Evolutionary conservation across 2,329 filamentous ascomycete genomes (phyloP).

Genomic region (Penicillium sumatraense): DNA sequence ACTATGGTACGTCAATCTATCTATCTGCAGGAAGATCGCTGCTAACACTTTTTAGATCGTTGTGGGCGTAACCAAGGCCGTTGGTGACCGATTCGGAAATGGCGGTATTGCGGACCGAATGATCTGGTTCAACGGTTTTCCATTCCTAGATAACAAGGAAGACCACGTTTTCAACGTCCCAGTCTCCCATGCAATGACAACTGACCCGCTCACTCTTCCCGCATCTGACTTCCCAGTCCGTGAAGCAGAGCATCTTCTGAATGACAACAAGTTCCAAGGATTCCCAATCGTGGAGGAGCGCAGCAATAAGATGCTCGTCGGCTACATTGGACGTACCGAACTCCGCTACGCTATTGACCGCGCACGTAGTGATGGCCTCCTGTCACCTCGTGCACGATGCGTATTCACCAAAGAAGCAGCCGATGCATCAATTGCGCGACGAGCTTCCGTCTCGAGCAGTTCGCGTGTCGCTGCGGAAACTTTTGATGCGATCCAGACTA

Average conservation of each 20-base stretch:
- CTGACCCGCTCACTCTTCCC: conserved; percentile 73
- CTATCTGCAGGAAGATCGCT: neutral
- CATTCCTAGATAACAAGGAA: conserved; percentile 95
- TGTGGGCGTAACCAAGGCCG: conserved; percentile 92
- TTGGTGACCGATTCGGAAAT: conserved; percentile 88
- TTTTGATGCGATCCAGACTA: conserved; percentile 64
- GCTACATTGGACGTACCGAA: conserved; percentile 92
- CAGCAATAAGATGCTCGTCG: conserved; percentile 72
- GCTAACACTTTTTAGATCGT: conserved; percentile 66
- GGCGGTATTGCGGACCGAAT: conserved; percentile 96
- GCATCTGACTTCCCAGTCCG: conserved; percentile 73
- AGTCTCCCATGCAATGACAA: conserved; percentile 87
- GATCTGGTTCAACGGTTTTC: conserved; percentile 98
- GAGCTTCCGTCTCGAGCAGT: conserved; percentile 31
- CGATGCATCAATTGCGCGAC: conserved; percentile 37
- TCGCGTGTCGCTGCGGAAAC: conserved; percentile 51
- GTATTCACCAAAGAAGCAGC: conserved; percentile 66
- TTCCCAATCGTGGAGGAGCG: conserved; percentile 87
- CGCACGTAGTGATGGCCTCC: conserved; percentile 68
- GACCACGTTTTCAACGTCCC: conserved; percentile 96
- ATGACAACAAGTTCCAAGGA: conserved; percentile 82
- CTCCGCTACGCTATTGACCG: conserved; percentile 87
- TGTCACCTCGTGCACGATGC: conserved; percentile 73
- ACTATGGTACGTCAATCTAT: conserved; percentile 69
- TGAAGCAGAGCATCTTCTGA: conserved; percentile 76